A percentile compares a stretch with the other conserved stretches of the same genome.
These are phyloP conservation scores for Pseudisothecium myosuroides DNA, from an alignment of 225 moss, liverwort and hornwort species.

Conservation along the genomic window DNA sequence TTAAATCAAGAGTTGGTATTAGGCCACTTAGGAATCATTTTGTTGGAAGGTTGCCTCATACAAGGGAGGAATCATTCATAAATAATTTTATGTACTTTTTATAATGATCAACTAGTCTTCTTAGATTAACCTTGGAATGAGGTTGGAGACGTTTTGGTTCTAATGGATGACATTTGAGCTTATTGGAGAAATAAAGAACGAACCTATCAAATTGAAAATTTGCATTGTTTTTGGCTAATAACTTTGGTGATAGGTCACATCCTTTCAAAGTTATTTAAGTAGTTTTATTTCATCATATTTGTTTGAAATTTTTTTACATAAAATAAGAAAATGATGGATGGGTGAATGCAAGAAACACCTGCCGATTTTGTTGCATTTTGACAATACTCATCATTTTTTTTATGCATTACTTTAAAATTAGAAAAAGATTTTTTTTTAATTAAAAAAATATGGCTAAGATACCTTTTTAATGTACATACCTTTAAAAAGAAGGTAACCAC, in stretches of 20 bases:
- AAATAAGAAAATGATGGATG: neutral
- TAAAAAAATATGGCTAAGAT: too few relatives aligned
- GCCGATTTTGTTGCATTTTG: too few relatives aligned
- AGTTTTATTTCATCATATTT: neutral
- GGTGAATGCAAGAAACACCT: too few relatives aligned
- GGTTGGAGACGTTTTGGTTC: rapidly evolving
- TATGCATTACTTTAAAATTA: too few relatives aligned
- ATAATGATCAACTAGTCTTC: rapidly evolving
- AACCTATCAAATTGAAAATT: too few relatives aligned
- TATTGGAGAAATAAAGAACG: neutral
- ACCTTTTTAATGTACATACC: too few relatives aligned
- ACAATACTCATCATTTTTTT: too few relatives aligned
- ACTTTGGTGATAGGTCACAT: neutral
- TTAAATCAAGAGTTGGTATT: neutral
- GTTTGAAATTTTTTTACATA: too few relatives aligned
- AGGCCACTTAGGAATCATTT: too few relatives aligned
- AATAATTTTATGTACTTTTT: neutral
- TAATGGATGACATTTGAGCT: rapidly evolving
- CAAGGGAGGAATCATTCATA: rapidly evolving
- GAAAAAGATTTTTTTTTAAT: too few relatives aligned
- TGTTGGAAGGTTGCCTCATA: rapidly evolving
- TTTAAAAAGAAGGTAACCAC: too few relatives aligned
- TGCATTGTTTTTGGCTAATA: neutral
- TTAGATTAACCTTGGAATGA: neutral
- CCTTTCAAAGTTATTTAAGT: neutral